phyloP scores from a whole-genome alignment of 169 alveolate species.

The Eimeria maxima region DNA sequence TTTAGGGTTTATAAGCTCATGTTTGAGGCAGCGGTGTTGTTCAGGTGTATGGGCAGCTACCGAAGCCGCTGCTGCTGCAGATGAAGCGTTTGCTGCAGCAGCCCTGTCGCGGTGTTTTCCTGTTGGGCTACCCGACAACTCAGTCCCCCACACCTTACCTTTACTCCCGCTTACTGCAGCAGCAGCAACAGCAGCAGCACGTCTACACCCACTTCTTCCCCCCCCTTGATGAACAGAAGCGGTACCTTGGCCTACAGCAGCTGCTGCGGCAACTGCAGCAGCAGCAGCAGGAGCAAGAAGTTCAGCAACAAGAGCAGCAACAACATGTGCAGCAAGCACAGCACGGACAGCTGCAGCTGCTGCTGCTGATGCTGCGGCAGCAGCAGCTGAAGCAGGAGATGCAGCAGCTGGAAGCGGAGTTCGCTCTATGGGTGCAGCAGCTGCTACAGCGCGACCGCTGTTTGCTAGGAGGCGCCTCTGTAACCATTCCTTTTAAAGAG shows the following conservation, averaged over 20 bases:
- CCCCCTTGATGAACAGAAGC: neutral
- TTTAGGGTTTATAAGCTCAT: neutral
- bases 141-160: constrained; percentile 33
- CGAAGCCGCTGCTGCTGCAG: constrained; percentile 62
- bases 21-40: neutral
- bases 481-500: constrained; percentile 36
- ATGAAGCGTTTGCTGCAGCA: constrained; percentile 13
- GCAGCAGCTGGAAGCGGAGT: constrained; percentile 33
- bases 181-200: constrained; percentile 10
- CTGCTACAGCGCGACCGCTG: neutral
- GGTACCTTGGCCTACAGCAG: neutral
- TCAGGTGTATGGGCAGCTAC: constrained; percentile 59
- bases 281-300: no score
- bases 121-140: constrained; percentile 2
- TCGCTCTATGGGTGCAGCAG: constrained; percentile 1
- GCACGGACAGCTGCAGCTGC: no score
- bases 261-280: no score
- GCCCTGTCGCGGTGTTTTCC: constrained; percentile 13
- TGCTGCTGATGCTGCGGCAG: no score
- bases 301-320: no score
- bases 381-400: no score
- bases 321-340: no score
- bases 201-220: neutral
- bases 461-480: constrained; percentile 26
- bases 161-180: constrained; percentile 9